Evolutionary conservation across 148 eudicot species (phyloP).

Genomic region (Rhododendron molle): DNA sequence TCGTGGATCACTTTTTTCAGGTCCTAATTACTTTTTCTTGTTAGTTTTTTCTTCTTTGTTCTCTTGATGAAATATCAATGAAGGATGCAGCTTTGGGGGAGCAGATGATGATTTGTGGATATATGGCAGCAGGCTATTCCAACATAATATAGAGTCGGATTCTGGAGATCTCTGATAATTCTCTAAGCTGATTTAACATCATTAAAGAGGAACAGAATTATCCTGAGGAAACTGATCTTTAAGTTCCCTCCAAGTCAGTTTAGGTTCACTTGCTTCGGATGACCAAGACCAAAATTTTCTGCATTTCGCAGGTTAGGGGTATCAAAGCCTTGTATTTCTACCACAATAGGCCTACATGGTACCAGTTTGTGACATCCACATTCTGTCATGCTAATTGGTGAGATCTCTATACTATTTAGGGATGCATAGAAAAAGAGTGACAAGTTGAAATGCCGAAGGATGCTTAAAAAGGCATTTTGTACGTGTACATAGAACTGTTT

Average conservation of each 20-base stretch:
- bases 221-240: not conserved
- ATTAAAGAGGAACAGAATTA: slow-evolving; percentile 1
- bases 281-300: not conserved
- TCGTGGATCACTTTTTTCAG: slow-evolving; percentile 86
- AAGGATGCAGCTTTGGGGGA: not conserved
- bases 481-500: not conserved
- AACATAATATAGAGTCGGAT: not conserved
- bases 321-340: slow-evolving; percentile 69
- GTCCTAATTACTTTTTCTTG: slow-evolving; percentile 28
- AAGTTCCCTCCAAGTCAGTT: not conserved
- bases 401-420: slow-evolving; percentile 15
- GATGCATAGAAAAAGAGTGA: not conserved
- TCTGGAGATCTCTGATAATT: not conserved
- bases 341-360: slow-evolving; percentile 84
- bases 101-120: not conserved
- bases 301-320: slow-evolving; percentile 52
- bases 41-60: not conserved
- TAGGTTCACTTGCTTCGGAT: not conserved
- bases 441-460: not conserved
- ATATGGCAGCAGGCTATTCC: not conserved
- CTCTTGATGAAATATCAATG: not conserved
- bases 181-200: not conserved
- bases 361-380: slow-evolving; percentile 94
- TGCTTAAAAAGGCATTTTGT: not conserved
- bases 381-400: slow-evolving; percentile 97